phyloP scores from a whole-genome alignment of 805 yeast species.

The Torulaspora quercuum region DNA sequence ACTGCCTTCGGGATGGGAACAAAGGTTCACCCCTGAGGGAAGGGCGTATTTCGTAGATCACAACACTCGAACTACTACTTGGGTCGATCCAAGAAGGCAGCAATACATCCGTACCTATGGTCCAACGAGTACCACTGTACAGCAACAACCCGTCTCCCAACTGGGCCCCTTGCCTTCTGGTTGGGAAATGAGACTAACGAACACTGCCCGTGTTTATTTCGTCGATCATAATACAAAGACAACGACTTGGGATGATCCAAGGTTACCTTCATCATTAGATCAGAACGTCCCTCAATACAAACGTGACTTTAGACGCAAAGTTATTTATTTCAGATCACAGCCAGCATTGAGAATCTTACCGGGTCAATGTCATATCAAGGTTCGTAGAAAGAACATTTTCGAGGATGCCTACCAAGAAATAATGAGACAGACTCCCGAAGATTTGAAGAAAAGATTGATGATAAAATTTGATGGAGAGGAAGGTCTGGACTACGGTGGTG shows the following conservation, averaged over 20 bases:
- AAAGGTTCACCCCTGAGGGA: slow-evolving; percentile 95
- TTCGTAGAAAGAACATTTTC: slow-evolving; percentile 91
- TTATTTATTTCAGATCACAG: slow-evolving; percentile 95
- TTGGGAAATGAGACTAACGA: slow-evolving; percentile 99
- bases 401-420: slow-evolving; percentile 98
- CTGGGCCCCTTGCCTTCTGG: slow-evolving; percentile 97
- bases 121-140: slow-evolving; percentile 77
- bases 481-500: slow-evolving; percentile 99
- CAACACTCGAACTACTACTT: slow-evolving; percentile 98
- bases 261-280: slow-evolving; percentile 93
- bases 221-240: slow-evolving; percentile 99
- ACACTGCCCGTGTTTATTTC: slow-evolving; percentile 96
- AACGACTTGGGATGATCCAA: slow-evolving; percentile 99
- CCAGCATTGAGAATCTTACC: slow-evolving; percentile 96
- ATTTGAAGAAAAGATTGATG: slow-evolving; percentile 94
- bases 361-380: slow-evolving; percentile 98
- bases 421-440: slow-evolving; percentile 99
- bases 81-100: slow-evolving; percentile 99
- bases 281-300: slow-evolving; percentile 99
- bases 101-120: slow-evolving; percentile 96
- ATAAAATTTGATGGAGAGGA: slow-evolving; percentile 99
- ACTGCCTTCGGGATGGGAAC: slow-evolving; percentile 99
- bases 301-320: slow-evolving; percentile 97
- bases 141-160: slow-evolving; percentile 96
- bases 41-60: slow-evolving; percentile 98